phyloP scores from a whole-genome alignment of 345 rosid genomes.

The Eucalyptus regnans region DNA sequence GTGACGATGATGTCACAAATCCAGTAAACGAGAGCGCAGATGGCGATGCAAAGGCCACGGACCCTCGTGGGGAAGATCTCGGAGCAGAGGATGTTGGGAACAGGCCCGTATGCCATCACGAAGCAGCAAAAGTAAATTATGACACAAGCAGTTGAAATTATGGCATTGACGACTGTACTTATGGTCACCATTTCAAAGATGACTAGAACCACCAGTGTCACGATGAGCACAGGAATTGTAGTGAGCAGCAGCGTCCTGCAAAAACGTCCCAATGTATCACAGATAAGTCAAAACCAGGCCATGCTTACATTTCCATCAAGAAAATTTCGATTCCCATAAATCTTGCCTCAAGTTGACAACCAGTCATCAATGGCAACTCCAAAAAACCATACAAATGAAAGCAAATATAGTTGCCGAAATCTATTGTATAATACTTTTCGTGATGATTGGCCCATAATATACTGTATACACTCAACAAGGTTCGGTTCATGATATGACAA shows the following conservation, averaged over 20 bases:
- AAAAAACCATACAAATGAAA: background rate
- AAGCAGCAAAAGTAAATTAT: constrained; percentile 86
- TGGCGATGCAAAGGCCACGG: constrained; percentile 96
- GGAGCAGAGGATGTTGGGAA: constrained; percentile 92
- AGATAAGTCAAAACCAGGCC: background rate
- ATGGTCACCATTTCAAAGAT: constrained; percentile 37
- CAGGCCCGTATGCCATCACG: constrained; percentile 78
- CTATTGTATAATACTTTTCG: background rate
- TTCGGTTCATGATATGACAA: background rate
- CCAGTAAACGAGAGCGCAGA: constrained; percentile 87
- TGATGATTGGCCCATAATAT: background rate
- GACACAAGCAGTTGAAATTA: constrained; percentile 68
- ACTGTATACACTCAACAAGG: background rate
- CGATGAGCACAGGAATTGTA: constrained; percentile 75
- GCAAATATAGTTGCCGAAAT: background rate
- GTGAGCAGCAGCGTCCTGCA: constrained; percentile 70
- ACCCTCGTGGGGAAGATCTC: constrained; percentile 98
- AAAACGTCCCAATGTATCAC: background rate
- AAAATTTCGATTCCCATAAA: background rate
- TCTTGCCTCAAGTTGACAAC: background rate
- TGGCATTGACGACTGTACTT: constrained; percentile 46
- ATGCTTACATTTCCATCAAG: background rate
- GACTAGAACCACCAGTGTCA: constrained; percentile 57
- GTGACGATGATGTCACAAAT: constrained; percentile 77
- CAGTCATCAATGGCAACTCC: background rate